phyloP scores from a whole-genome alignment of 2,329 filamentous ascomycete genomes.

The Hymenoscyphus scutula region DNA sequence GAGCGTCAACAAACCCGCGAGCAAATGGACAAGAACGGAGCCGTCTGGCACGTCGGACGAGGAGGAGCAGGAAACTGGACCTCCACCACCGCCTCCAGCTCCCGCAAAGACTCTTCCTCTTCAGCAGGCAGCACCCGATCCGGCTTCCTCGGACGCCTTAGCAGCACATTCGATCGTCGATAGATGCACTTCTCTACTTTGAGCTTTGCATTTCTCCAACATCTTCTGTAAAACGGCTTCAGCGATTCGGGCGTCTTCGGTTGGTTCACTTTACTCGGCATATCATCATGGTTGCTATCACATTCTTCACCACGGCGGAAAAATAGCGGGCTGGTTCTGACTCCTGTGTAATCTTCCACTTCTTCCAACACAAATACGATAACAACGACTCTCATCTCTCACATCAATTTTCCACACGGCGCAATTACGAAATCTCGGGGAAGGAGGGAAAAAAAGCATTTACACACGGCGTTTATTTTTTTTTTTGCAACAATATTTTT shows the following conservation, averaged over 20 bases:
- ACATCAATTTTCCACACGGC: slow-evolving; percentile 9
- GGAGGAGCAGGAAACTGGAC: slow-evolving; percentile 35
- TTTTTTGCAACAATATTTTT: background rate
- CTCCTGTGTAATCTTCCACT: slow-evolving; percentile 4
- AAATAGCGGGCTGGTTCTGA: slow-evolving; percentile 19
- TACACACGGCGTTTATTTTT: slow-evolving; percentile 13
- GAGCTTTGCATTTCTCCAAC: slow-evolving; percentile 6
- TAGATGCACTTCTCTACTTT: slow-evolving; percentile 12
- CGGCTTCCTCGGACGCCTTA: slow-evolving; percentile 30
- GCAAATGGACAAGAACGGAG: slow-evolving; percentile 27
- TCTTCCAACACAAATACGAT: slow-evolving; percentile 2
- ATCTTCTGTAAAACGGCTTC: slow-evolving; percentile 10
- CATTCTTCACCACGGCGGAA: slow-evolving; percentile 7
- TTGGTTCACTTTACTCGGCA: slow-evolving; percentile 12
- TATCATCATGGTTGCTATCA: slow-evolving; percentile 9
- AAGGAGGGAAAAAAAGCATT: slow-evolving; percentile 20
- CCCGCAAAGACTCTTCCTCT: slow-evolving; percentile 30
- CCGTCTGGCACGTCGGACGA: slow-evolving; percentile 32
- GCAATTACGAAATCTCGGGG: slow-evolving; percentile 10
- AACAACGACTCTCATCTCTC: slow-evolving; percentile 15
- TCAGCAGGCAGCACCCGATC: slow-evolving; percentile 21
- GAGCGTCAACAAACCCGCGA: slow-evolving; percentile 32
- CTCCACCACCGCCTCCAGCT: slow-evolving; percentile 9
- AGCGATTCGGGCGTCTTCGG: slow-evolving; percentile 10
- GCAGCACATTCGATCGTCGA: slow-evolving; percentile 25